Percentiles rank a stretch among this genome's conserved stretches.
These are phyloP conservation scores for Cupressus sempervirens DNA, from an alignment of 75 land plant genomes.

Conservation along the genomic window DNA sequence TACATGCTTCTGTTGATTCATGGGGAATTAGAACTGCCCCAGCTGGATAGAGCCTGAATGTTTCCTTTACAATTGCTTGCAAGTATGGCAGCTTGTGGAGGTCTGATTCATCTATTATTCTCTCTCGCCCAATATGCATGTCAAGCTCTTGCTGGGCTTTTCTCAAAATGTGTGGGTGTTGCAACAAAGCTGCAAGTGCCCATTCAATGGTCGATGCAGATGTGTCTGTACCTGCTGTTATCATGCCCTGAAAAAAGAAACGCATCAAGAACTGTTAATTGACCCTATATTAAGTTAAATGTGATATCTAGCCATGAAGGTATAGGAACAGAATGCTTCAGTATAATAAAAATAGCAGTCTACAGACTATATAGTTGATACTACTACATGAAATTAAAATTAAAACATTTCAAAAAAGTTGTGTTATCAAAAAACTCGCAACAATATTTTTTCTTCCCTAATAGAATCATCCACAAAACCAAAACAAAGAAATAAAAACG, in stretches of 20 bases:
- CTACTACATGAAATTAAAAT: no score
- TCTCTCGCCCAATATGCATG: neutral
- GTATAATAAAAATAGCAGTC: no score
- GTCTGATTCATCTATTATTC: neutral
- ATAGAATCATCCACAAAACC: no score
- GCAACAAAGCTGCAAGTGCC: neutral
- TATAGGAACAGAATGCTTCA: no score
- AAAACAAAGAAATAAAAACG: no score
- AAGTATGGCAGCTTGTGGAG: slow-evolving; percentile 1
- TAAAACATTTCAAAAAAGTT: no score
- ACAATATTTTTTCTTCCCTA: no score
- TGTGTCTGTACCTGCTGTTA: neutral
- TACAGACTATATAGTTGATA: no score
- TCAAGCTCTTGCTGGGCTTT: neutral
- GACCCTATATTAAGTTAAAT: no score
- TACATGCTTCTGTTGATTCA: neutral
- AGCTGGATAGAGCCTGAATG: slow-evolving; percentile 14
- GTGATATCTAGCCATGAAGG: no score
- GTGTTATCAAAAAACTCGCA: no score
- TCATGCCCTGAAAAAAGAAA: neutral
- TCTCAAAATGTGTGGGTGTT: neutral
- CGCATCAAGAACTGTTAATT: no score
- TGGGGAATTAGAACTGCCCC: slow-evolving; percentile 12
- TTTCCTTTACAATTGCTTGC: slow-evolving; percentile 15
- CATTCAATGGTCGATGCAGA: neutral